Evolutionary conservation across 169 alveolate genomes (phyloP).

Genomic region (Babesia divergens): DNA sequence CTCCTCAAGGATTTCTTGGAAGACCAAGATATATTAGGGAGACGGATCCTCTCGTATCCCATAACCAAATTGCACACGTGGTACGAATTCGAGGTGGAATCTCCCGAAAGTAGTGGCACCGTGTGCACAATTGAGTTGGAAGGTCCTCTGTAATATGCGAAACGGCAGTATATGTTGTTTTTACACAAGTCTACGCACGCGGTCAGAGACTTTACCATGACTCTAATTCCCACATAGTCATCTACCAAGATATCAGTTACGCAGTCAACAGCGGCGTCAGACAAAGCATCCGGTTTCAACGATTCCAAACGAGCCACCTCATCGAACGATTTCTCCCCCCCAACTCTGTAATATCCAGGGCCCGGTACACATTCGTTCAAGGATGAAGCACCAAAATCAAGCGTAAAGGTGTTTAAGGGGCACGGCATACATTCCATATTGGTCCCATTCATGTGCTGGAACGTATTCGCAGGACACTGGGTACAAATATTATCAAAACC

Average conservation of each 20-base stretch:
- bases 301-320: constrained; percentile 4
- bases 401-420: constrained; percentile 67
- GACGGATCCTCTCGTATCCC: constrained; percentile 12
- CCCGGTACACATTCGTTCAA: constrained; percentile 67
- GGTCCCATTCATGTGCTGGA: constrained; percentile 60
- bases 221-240: neutral
- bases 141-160: constrained; percentile 8
- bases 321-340: neutral
- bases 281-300: neutral
- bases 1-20: neutral
- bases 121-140: neutral
- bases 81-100: neutral
- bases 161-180: constrained; percentile 65
- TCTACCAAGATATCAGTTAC: neutral
- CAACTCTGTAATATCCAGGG: constrained; percentile 58
- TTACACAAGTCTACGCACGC: constrained; percentile 67
- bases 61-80: constrained; percentile 24
- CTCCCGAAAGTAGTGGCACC: neutral
- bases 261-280: constrained; percentile 3
- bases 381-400: constrained; percentile 55
- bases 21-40: neutral
- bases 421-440: constrained; percentile 67
- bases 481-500: constrained; percentile 13
- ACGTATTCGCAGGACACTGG: constrained; percentile 50
- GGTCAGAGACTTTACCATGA: constrained; percentile 33